Base-by-base conservation (phyloP, 495 filamentous ascomycete genomes). In the Penicillium malachiteum region DNA sequence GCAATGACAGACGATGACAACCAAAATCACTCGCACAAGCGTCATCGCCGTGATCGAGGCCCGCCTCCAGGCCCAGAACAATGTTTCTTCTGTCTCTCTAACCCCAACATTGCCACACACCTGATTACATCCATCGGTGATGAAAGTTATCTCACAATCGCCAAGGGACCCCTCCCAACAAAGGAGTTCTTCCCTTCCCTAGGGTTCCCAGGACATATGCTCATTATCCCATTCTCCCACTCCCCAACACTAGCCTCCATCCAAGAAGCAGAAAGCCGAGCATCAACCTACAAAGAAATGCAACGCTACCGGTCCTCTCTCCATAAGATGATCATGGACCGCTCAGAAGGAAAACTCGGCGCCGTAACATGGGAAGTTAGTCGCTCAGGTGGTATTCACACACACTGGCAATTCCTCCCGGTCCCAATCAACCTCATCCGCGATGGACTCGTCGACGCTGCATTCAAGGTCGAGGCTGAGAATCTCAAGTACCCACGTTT, bases 11-110 rank as follows among this genome's bases (percentile, higher is more conserved):
- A 76, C 42, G 56, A 68, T 40, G 57, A 66, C 38, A 59, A 72
- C 35, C 46, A 55, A 8, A 18, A 43, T 8, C 73, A 76, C 18
- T 69, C 77, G n/a, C 71, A 72, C 32, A 87, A 91, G 54, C 78
- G 81, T 38, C 60, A 57, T 7, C 52, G 48, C 7, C 52, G 48
- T 13, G 38, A 70, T 21, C 79, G 83, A 8, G 77, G 70, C 10
- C 77, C 81, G 8, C 88, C 88, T 1, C 85, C 88, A 5, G 84
- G 84, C 3, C 91, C 91, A 0, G 84, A 87, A 18, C 79, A 84
- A 57, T 98, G 94, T 68, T 98, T 93, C 79, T 97, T 98, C 79
- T 98, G 94, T 67, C 78, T 97, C 5, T 88, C 87, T 8, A 97
- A 94, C 66, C 83, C 86, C 14, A 86, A 85, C 50, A 71, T 95